phyloP scores from a whole-genome alignment of 208 protist genomes.

The Trypanosomatidae sp. region DNA sequence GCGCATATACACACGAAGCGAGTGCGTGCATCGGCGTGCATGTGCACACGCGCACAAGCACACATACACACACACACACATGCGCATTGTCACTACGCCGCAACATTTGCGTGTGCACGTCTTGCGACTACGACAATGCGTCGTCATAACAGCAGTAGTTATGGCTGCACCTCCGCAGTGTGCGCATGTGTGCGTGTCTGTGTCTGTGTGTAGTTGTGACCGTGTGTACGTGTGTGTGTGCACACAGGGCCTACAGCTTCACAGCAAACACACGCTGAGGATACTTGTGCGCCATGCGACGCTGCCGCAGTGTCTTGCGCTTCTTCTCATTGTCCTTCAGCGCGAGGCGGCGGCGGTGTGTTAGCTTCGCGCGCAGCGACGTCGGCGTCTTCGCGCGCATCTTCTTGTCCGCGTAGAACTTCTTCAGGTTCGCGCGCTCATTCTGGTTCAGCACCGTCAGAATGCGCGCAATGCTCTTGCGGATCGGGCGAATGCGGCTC shows the following conservation, averaged over 20 bases:
- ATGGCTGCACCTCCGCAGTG: too few relatives aligned
- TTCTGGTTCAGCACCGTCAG: conserved; percentile 97
- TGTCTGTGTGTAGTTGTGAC: too few relatives aligned
- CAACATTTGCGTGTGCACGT: too few relatives aligned
- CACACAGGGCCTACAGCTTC: conserved; percentile 51
- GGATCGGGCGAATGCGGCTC: conserved; percentile 92
- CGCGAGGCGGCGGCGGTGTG: conserved; percentile 74
- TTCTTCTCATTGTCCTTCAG: conserved; percentile 83
- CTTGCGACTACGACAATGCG: too few relatives aligned
- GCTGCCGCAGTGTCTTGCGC: conserved; percentile 75
- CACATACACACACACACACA: too few relatives aligned
- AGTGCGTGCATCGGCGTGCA: too few relatives aligned
- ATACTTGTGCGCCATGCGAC: conserved; percentile 63
- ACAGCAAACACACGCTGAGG: conserved; percentile 84
- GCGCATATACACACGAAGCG: too few relatives aligned
- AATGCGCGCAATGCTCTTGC: conserved; percentile 95
- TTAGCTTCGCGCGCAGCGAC: conserved; percentile 76
- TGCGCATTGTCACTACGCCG: too few relatives aligned
- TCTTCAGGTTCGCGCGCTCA: conserved; percentile 84
- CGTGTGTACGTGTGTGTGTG: conserved; percentile 1
- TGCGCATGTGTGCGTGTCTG: too few relatives aligned
- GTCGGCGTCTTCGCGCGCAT: conserved; percentile 61
- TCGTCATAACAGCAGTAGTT: too few relatives aligned
- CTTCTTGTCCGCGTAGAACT: conserved; percentile 92
- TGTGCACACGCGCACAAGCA: too few relatives aligned